Evolutionary conservation across 257 asterid species (phyloP).

Genomic region (Lycium barbarum): DNA sequence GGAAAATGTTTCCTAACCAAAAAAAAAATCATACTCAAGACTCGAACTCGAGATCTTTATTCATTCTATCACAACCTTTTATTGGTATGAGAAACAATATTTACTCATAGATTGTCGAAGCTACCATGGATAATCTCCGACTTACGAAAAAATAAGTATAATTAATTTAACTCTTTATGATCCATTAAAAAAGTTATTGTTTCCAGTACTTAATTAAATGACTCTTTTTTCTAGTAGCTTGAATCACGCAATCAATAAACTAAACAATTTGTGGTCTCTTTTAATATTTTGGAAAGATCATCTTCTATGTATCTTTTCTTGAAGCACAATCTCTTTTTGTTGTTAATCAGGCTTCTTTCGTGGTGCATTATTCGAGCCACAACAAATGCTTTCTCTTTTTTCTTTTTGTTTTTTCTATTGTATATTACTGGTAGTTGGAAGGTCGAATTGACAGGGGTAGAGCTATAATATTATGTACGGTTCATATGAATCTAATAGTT

Average conservation of each 20-base stretch:
- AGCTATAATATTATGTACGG: no score
- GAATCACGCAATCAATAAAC: background rate
- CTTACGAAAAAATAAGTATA: background rate
- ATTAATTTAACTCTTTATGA: background rate
- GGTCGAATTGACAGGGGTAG: no score
- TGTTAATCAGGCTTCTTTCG: background rate
- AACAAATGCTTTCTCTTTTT: background rate
- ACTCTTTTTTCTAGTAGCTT: background rate
- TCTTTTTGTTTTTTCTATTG: background rate
- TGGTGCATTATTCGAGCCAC: background rate
- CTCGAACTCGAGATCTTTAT: no score
- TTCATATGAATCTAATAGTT: no score
- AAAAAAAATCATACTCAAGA: no score
- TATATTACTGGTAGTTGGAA: background rate
- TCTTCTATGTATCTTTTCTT: background rate
- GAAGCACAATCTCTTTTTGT: background rate
- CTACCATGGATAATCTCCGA: background rate
- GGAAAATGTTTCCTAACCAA: background rate
- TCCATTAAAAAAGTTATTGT: background rate
- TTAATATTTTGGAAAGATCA: background rate
- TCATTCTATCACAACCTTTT: no score
- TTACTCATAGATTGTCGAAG: background rate
- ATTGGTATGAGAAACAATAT: background rate
- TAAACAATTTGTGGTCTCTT: no score
- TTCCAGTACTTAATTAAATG: background rate